phyloP scores from a whole-genome alignment of 495 filamentous ascomycete species.

The Xeromyces bisporus region DNA sequence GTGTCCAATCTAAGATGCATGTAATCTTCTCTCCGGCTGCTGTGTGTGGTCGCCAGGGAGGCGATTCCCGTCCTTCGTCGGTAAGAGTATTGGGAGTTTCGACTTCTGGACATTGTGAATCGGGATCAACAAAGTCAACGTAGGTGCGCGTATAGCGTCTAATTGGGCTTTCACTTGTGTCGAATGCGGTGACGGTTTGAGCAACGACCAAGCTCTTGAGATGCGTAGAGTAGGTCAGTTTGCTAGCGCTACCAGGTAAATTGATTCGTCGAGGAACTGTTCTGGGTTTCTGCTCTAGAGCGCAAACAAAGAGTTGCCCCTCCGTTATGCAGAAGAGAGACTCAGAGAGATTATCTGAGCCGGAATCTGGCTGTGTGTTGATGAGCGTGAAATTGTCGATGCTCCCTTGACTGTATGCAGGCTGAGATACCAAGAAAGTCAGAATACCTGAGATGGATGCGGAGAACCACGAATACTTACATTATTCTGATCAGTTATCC shows the following conservation, averaged over 20 bases:
- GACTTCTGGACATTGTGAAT: constrained; percentile 14
- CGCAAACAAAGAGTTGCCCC: constrained; percentile 22
- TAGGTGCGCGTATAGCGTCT: constrained; percentile 16
- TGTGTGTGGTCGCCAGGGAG: constrained; percentile 17
- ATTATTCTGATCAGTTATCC: constrained; percentile 29
- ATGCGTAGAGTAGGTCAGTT: constrained; percentile 23
- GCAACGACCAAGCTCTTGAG: constrained; percentile 26
- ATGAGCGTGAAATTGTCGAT: constrained; percentile 20
- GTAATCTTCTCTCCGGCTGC: constrained; percentile 30
- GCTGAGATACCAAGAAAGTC: constrained; percentile 8
- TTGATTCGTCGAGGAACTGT: constrained; percentile 27
- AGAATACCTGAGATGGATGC: no score
- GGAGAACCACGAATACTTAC: constrained; percentile 11
- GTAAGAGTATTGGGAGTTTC: constrained; percentile 1
- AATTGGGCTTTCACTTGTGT: constrained; percentile 10
- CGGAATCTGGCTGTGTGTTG: constrained; percentile 2
- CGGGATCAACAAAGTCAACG: constrained; percentile 27
- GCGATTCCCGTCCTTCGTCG: not conserved
- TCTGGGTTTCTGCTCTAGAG: constrained; percentile 15
- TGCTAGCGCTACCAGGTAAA: constrained; percentile 26
- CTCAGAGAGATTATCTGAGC: constrained; percentile 7
- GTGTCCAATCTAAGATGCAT: constrained; percentile 34
- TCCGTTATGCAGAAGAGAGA: constrained; percentile 29
- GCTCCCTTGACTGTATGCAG: constrained; percentile 22
- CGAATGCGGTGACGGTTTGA: constrained; percentile 13